Conservation (phyloP, 176 grass and related monocot species). For the Avena atlantica region DNA sequence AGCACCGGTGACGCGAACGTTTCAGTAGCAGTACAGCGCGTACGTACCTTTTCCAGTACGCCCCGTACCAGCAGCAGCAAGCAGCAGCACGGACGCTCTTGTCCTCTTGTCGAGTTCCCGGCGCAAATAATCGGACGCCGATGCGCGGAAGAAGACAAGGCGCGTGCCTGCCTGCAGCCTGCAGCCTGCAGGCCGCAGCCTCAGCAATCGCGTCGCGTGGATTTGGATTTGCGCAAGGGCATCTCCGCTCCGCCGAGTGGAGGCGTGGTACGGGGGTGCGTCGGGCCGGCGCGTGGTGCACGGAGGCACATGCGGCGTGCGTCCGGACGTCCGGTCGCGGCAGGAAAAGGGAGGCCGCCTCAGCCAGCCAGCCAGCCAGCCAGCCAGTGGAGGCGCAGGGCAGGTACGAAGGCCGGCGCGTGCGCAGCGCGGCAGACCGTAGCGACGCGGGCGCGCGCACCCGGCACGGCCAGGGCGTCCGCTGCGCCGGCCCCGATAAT, state of each 20-base stretch:
- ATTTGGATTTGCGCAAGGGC: not conserved
- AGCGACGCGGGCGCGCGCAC: not conserved
- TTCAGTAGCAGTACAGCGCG: not conserved
- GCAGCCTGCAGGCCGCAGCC: not conserved
- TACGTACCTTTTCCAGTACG: not conserved
- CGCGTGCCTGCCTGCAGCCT: not conserved
- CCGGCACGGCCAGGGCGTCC: not conserved
- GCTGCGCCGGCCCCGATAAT: slow-evolving; percentile 2
- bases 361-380: not conserved
- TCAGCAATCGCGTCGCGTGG: not conserved
- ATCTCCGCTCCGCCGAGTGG: not conserved
- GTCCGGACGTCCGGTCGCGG: no score
- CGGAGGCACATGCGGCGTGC: not conserved
- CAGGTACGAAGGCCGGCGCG: slow-evolving; percentile 18
- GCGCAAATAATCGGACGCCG: slow-evolving; percentile 12
- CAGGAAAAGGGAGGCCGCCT: not conserved
- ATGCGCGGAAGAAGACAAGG: not conserved
- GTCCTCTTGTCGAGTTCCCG: not conserved
- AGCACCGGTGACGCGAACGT: not conserved
- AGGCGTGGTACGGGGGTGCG: not conserved
- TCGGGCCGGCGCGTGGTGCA: not conserved
- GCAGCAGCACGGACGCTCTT: not conserved
- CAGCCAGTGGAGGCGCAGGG: not conserved
- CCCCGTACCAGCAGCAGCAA: not conserved
- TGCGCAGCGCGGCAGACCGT: not conserved